These are phyloP conservation scores for Neurospora africana DNA, from an alignment of 495 filamentous ascomycete species.

Conservation along the genomic window DNA sequence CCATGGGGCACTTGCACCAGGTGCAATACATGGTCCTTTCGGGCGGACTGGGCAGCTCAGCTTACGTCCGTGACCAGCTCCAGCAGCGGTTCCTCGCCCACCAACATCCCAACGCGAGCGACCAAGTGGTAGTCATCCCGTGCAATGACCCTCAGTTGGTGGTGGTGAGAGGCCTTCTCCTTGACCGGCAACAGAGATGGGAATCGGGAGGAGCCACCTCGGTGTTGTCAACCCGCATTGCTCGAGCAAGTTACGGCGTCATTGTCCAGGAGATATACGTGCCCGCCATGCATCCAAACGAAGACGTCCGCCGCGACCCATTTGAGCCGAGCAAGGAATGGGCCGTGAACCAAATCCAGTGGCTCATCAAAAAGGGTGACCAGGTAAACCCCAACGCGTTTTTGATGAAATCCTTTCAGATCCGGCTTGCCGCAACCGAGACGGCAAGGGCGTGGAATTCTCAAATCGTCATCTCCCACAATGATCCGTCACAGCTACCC, in stretches of 20 bases:
- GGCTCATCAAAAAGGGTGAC: conserved; percentile 45
- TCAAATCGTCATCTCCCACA: conserved; percentile 38
- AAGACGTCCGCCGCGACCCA: conserved; percentile 31
- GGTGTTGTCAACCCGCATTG: conserved; percentile 38
- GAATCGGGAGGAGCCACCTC: conserved; percentile 22
- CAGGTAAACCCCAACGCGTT: conserved; percentile 25
- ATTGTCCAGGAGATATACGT: conserved; percentile 38
- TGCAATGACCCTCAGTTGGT: conserved; percentile 49
- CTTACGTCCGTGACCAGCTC: conserved; percentile 44
- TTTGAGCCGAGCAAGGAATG: conserved; percentile 35
- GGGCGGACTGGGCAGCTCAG: conserved; percentile 54
- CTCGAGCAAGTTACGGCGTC: conserved; percentile 48
- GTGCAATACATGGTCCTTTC: conserved; percentile 51
- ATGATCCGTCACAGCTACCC: conserved; percentile 31
- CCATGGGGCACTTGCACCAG: conserved; percentile 32
- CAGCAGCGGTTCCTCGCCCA: conserved; percentile 27
- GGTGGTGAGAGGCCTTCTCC: conserved; percentile 44
- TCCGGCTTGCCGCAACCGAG: conserved; percentile 34
- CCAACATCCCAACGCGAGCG: conserved; percentile 26
- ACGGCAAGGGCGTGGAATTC: conserved; percentile 33
- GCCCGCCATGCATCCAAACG: conserved; percentile 31
- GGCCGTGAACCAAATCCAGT: conserved; percentile 43
- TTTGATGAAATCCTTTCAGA: conserved; percentile 31
- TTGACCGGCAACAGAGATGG: conserved; percentile 43
- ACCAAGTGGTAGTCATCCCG: conserved; percentile 32